Conservation (phyloP, 2,329 filamentous ascomycete genomes). For the Biscogniauxia mediterranea region DNA sequence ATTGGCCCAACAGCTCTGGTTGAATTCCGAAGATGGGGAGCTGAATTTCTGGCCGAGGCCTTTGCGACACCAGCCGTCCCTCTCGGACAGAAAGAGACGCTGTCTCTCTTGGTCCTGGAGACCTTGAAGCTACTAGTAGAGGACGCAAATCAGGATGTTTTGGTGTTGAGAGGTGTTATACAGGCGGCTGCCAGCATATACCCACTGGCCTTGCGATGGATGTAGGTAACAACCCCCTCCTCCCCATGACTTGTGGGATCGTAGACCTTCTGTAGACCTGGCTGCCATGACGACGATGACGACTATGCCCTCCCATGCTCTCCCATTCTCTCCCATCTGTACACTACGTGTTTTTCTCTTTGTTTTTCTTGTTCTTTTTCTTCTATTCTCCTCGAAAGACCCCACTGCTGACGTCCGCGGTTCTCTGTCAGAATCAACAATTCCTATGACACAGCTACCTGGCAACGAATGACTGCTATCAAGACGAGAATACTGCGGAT, state of each 20-base stretch:
- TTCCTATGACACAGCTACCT: constrained; percentile 74
- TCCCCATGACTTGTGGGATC: constrained; percentile 18
- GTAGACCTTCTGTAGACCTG: constrained; percentile 31
- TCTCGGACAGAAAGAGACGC: constrained; percentile 73
- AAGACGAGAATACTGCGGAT: constrained; percentile 85
- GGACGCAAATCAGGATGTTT: constrained; percentile 70
- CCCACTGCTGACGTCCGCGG: constrained; percentile 29
- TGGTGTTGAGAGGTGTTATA: constrained; percentile 81
- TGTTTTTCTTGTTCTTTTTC: background rate
- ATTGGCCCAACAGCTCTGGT: constrained; percentile 72
- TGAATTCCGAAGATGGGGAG: constrained; percentile 90
- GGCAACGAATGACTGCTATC: constrained; percentile 85
- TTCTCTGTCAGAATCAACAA: constrained; percentile 71
- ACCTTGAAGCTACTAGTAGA: constrained; percentile 70
- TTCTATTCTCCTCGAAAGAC: background rate
- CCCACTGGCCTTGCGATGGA: constrained; percentile 86
- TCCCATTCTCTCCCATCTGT: constrained; percentile 11
- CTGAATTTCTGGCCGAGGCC: constrained; percentile 92
- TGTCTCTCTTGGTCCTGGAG: constrained; percentile 75
- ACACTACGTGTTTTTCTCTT: constrained; percentile 5
- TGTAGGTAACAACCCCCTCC: constrained; percentile 62
- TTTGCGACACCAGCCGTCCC: constrained; percentile 88
- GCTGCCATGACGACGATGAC: constrained; percentile 17
- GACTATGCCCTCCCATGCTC: no score
- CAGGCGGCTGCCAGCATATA: constrained; percentile 92